Evolutionary conservation across 2,329 filamentous ascomycete species (phyloP).

Genomic region (Herpomyces periplanetae): DNA sequence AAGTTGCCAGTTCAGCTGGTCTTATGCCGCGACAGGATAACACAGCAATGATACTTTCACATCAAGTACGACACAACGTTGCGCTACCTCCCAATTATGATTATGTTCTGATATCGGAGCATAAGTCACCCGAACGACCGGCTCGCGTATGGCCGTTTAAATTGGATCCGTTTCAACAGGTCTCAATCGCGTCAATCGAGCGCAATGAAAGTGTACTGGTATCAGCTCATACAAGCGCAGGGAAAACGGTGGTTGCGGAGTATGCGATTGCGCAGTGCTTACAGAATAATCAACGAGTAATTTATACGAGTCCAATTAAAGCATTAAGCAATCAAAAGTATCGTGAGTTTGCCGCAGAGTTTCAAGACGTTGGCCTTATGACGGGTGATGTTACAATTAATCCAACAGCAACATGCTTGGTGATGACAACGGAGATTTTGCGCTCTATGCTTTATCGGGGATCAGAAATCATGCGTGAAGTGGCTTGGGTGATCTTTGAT

Average conservation of each 20-base stretch:
- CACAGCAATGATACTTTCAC: constrained; percentile 39
- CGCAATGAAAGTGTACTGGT: constrained; percentile 83
- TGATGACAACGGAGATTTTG: constrained; percentile 98
- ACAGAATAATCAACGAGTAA: constrained; percentile 86
- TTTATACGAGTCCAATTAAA: constrained; percentile 97
- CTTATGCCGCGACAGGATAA: constrained; percentile 20
- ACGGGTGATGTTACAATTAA: constrained; percentile 98
- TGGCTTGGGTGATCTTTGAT: constrained; percentile 91
- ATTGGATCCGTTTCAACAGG: constrained; percentile 81
- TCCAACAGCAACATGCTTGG: constrained; percentile 76
- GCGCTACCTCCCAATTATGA: constrained; percentile 73
- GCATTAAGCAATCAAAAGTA: constrained; percentile 96
- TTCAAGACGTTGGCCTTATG: constrained; percentile 90
- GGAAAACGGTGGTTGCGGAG: constrained; percentile 91
- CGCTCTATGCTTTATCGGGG: constrained; percentile 92
- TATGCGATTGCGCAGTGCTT: constrained; percentile 92
- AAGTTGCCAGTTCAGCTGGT: constrained; percentile 42
- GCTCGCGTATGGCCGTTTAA: constrained; percentile 57
- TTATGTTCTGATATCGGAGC: constrained; percentile 72
- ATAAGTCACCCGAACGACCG: constrained; percentile 55
- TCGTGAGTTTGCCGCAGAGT: constrained; percentile 71
- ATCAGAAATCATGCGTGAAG: constrained; percentile 96
- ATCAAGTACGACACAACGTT: constrained; percentile 96
- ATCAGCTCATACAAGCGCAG: constrained; percentile 81
- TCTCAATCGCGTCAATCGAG: constrained; percentile 78